phyloP scores from a whole-genome alignment of 352 stramenopile species.

The Phytophthora uliginosa region DNA sequence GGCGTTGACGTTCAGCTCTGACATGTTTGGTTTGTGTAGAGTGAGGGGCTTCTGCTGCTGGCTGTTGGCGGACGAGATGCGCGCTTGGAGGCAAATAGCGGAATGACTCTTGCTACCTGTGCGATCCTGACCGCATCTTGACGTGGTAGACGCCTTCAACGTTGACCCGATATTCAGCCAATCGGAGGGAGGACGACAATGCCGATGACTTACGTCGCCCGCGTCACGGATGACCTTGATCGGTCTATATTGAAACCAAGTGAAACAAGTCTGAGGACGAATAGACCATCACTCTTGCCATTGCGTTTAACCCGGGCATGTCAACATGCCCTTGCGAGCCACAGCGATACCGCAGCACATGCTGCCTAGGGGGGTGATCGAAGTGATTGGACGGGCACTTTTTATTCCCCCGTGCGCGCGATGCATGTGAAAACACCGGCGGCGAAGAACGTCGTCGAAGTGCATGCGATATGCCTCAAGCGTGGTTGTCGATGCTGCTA shows the following conservation, averaged over 20 bases:
- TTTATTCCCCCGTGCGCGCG: conserved; percentile 18
- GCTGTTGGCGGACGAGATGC: conserved; percentile 5
- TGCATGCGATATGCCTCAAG: background rate
- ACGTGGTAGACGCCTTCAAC: conserved; percentile 30
- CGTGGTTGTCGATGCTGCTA: no score
- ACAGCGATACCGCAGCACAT: conserved; percentile 8
- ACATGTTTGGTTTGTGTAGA: conserved; percentile 40
- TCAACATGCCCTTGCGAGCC: conserved; percentile 18
- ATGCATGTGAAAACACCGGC: conserved; percentile 18
- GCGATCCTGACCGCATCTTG: conserved; percentile 24
- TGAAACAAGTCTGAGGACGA: conserved; percentile 4
- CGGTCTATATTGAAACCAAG: conserved; percentile 15
- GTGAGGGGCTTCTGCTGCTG: conserved; percentile 3
- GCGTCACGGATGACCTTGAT: conserved; percentile 15
- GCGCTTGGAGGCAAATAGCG: conserved; percentile 32
- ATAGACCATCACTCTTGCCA: conserved; percentile 5
- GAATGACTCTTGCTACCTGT: conserved; percentile 17
- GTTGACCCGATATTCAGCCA: conserved; percentile 13
- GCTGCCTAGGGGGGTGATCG: conserved; percentile 25
- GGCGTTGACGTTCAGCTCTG: conserved; percentile 55
- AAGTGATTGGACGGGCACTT: conserved; percentile 41
- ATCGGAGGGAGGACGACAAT: conserved; percentile 3
- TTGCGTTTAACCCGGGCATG: conserved; percentile 29
- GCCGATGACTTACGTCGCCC: conserved; percentile 8
- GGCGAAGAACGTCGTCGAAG: background rate